phyloP scores from a whole-genome alignment of 2,329 filamentous ascomycete species.

The Colletotrichum truncatum region DNA sequence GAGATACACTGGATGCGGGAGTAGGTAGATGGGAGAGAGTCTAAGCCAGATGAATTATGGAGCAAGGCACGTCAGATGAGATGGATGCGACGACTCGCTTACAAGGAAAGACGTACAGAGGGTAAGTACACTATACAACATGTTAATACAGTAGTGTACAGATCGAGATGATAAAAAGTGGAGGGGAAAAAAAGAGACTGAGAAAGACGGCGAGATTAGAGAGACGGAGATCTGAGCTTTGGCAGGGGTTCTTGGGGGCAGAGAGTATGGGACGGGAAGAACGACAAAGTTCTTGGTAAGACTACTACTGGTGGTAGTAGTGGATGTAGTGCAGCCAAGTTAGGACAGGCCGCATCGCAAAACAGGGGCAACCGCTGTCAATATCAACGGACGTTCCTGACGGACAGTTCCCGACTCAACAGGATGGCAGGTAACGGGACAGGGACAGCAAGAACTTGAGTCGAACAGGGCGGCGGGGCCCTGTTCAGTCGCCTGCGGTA shows the following conservation, averaged over 20 bases:
- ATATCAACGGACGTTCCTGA: constrained; percentile 3
- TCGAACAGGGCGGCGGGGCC: constrained; percentile 15
- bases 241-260: neutral
- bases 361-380: neutral
- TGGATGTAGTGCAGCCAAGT: neutral
- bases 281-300: neutral
- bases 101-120: constrained; percentile 1
- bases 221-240: neutral
- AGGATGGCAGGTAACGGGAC: constrained; percentile 21
- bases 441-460: constrained; percentile 6
- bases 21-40: neutral
- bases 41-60: neutral
- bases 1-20: too few species aligned
- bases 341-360: neutral
- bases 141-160: too few species aligned
- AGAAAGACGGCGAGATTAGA: too few species aligned
- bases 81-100: constrained; percentile 4
- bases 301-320: neutral
- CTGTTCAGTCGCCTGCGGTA: constrained; percentile 1
- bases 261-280: neutral
- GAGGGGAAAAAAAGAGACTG: neutral
- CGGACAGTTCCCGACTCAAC: constrained; percentile 20
- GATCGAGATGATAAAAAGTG: neutral
- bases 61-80: constrained; percentile 10
- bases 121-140: too few species aligned